phyloP scores from a whole-genome alignment of 202 grass and related monocot species.

The Saccharum hybrid region DNA sequence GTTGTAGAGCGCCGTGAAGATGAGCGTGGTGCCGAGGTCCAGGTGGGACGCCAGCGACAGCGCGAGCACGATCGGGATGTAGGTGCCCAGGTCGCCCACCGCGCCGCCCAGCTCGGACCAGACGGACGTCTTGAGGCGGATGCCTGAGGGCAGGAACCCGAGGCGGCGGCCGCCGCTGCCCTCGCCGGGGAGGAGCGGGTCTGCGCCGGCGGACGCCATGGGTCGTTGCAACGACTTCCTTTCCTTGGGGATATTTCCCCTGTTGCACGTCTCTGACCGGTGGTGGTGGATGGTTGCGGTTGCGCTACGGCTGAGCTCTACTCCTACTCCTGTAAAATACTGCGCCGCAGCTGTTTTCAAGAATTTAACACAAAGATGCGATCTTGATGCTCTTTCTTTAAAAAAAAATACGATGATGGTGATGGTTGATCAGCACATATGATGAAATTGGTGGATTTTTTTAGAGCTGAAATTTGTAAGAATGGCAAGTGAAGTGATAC shows the following conservation, averaged over 20 bases:
- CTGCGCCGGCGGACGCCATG: constrained; percentile 46
- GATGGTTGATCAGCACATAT: too few relatives aligned
- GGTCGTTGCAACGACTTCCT: constrained; percentile 18
- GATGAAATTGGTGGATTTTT: too few relatives aligned
- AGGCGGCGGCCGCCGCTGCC: neutral
- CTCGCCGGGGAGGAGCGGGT: constrained; percentile 45
- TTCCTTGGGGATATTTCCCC: neutral
- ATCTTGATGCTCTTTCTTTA: constrained; percentile 21
- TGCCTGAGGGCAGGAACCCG: constrained; percentile 29
- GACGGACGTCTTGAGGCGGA: constrained; percentile 63
- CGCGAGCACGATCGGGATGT: constrained; percentile 78
- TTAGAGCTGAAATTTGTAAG: too few relatives aligned
- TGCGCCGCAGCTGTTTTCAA: neutral
- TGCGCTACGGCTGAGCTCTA: neutral
- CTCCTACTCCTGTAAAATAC: neutral
- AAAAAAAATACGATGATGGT: neutral
- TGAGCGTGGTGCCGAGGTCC: constrained; percentile 69
- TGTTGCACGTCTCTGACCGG: neutral
- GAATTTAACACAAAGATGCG: constrained; percentile 9
- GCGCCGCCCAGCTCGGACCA: constrained; percentile 76
- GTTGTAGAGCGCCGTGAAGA: constrained; percentile 91
- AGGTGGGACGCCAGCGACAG: constrained; percentile 67
- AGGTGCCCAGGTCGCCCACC: constrained; percentile 85
- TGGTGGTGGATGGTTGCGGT: neutral
- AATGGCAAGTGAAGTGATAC: too few relatives aligned